Conservation (phyloP, 805 yeast genomes). For the Metschnikowia cerradonensis region DNA sequence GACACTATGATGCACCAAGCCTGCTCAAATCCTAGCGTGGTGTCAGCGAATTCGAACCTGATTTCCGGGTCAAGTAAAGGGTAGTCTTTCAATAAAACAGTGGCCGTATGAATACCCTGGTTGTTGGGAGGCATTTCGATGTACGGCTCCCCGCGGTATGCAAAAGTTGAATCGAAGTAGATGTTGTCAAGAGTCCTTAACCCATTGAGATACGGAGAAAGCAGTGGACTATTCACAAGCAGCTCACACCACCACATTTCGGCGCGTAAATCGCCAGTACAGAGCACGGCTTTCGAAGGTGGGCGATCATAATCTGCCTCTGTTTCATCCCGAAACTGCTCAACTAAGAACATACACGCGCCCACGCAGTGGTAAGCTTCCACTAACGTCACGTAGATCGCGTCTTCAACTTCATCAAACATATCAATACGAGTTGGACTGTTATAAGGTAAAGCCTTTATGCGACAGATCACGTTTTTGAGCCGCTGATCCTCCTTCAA, state of each 20-base stretch:
- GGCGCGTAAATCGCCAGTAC: slow-evolving; percentile 58
- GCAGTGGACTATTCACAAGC: slow-evolving; percentile 32
- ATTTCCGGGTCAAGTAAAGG: slow-evolving; percentile 39
- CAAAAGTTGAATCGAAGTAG: slow-evolving; percentile 55
- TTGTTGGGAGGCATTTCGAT: slow-evolving; percentile 41
- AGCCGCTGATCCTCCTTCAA: slow-evolving; percentile 18
- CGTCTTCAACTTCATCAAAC: slow-evolving; percentile 9
- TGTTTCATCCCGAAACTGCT: slow-evolving; percentile 11
- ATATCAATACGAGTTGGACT: slow-evolving; percentile 18
- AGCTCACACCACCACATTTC: slow-evolving; percentile 48
- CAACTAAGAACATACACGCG: slow-evolving; percentile 50
- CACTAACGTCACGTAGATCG: slow-evolving; percentile 38
- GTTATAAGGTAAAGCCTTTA: slow-evolving; percentile 20
- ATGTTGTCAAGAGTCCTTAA: slow-evolving; percentile 37
- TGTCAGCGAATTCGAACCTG: slow-evolving; percentile 38
- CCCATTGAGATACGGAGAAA: slow-evolving; percentile 41
- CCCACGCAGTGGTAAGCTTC: slow-evolving; percentile 61
- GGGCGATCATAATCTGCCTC: background rate
- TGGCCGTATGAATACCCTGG: slow-evolving; percentile 36
- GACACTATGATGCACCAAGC: slow-evolving; percentile 40
- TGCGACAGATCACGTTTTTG: slow-evolving; percentile 17
- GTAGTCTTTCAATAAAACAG: slow-evolving; percentile 35
- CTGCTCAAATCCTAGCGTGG: slow-evolving; percentile 50
- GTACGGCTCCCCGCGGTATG: slow-evolving; percentile 46
- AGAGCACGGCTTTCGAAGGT: slow-evolving; percentile 31